Base-by-base conservation (phyloP, 768 basidiomycete genomes). In the Coprinopsis marcescibilis region DNA sequence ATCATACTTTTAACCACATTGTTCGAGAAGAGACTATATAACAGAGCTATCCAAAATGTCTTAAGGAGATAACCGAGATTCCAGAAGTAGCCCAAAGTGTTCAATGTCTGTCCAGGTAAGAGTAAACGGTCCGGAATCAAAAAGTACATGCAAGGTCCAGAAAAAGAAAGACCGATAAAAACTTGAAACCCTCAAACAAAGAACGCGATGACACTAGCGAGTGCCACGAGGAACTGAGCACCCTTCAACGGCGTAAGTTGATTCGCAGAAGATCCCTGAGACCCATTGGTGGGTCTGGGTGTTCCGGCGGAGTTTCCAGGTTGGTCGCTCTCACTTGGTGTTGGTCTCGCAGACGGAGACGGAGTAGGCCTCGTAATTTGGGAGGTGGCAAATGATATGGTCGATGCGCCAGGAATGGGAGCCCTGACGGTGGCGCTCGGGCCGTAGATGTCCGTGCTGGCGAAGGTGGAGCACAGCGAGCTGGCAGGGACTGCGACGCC, bases 401-500 rank as follows among this genome's bases (percentile, higher is more conserved):
- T 49, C 4, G 41, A 41, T 3, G 40, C 48, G 5, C 48, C 48
- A 25, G 48, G 48, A 36, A 49, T 42, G 14, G 48, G 48, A 13
- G 43, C 48, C 20, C 27, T 13, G 33, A 49, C 33, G 15, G 48
- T 49, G 4, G 40, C 48, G 17, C 30, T 43, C 5, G 48, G 37
- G 26, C 48, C 48, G 39, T 58, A 71, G 35, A 70, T 45, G 14
- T 54, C 46, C 1, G 64, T 50, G 43, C 62, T 65, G 13, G 52
- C 48, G 40, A 58, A 60, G 6, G 57, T 43, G 24, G 45, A 45
- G 58, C 74, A 76, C 45, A 62, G 63, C 38, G 66, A 67, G 32
- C 65, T 66, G 15, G 65, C 58, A 3, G 75, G 74, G 15, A 58
- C 55, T 11, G 71, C 58, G 8, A 60, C 56, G 55, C 74, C 76